Evolutionary conservation across 495 filamentous ascomycete species (phyloP).

Genomic region (Annulohypoxylon maeteangense): DNA sequence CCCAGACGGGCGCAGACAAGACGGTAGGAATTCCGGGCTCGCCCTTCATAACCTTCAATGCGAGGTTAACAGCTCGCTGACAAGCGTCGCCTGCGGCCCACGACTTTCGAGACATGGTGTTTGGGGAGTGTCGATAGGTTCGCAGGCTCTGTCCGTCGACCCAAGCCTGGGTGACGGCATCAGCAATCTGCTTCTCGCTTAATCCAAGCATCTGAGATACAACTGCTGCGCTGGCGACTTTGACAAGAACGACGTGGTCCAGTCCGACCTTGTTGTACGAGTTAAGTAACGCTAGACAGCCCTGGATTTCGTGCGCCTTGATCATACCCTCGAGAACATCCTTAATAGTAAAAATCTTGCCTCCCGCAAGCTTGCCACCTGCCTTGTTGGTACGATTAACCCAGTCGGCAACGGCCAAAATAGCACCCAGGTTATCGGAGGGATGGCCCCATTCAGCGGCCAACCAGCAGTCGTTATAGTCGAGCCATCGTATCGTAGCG

Average conservation of each 20-base stretch:
- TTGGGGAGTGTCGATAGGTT: constrained; percentile 95
- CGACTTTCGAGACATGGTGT: constrained; percentile 99
- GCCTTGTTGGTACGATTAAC: constrained; percentile 94
- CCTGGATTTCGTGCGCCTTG: constrained; percentile 99
- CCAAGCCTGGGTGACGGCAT: constrained; percentile 96
- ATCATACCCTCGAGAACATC: constrained; percentile 99
- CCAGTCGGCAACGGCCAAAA: constrained; percentile 97
- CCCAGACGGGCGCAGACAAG: constrained; percentile 92
- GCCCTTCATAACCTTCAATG: constrained; percentile 90
- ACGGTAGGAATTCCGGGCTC: constrained; percentile 93
- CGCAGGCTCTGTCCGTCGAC: constrained; percentile 95
- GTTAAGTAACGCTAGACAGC: constrained; percentile 95
- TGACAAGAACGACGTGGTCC: constrained; percentile 97
- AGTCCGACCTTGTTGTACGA: constrained; percentile 98
- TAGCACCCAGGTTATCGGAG: constrained; percentile 95
- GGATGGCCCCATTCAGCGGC: constrained; percentile 99
- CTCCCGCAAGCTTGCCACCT: constrained; percentile 84
- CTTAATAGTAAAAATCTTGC: constrained; percentile 84
- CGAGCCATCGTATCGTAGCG: constrained; percentile 97
- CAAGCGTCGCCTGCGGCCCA: constrained; percentile 99
- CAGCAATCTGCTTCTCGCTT: constrained; percentile 87
- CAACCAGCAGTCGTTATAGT: constrained; percentile 99
- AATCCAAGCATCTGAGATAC: constrained; percentile 94
- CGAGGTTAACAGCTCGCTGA: constrained; percentile 94
- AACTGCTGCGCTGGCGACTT: constrained; percentile 95